Conservation (phyloP, 139 green algal species). For the Micractinium conductrix region DNA sequence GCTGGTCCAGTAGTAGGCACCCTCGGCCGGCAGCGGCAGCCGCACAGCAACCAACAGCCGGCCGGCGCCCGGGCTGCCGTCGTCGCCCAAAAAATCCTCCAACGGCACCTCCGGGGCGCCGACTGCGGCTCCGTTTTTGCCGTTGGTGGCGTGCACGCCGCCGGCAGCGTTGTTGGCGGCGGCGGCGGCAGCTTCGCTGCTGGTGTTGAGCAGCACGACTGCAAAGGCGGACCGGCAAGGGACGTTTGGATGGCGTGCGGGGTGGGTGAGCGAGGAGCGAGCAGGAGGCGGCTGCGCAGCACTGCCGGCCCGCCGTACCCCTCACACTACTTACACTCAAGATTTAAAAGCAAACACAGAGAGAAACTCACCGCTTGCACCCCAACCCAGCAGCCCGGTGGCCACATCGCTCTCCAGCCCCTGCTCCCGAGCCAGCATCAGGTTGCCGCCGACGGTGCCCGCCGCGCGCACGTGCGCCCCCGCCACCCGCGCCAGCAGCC, state of each 20-base stretch:
- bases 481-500: slow-evolving; percentile 61
- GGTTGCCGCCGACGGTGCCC: slow-evolving; percentile 76
- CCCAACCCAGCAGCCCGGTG: slow-evolving; percentile 58
- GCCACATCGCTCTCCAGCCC: slow-evolving; percentile 66
- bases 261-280: background rate
- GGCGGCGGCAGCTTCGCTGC: background rate
- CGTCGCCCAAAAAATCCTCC: background rate
- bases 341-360: background rate
- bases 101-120: background rate
- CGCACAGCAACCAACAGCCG: background rate
- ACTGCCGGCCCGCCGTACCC: background rate
- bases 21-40: background rate
- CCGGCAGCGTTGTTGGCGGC: background rate
- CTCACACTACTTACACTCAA: background rate
- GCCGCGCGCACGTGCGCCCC: slow-evolving; percentile 71
- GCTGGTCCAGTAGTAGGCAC: slow-evolving; percentile 44
- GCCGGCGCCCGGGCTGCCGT: background rate
- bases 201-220: background rate
- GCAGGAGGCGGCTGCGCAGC: background rate
- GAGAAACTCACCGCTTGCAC: slow-evolving; percentile 29
- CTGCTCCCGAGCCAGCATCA: slow-evolving; percentile 48
- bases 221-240: background rate
- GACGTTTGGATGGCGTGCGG: background rate
- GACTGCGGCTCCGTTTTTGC: too few species aligned
- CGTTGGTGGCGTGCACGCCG: background rate